phyloP scores from a whole-genome alignment of 441 rosid species.

The Isatis lusitanica region DNA sequence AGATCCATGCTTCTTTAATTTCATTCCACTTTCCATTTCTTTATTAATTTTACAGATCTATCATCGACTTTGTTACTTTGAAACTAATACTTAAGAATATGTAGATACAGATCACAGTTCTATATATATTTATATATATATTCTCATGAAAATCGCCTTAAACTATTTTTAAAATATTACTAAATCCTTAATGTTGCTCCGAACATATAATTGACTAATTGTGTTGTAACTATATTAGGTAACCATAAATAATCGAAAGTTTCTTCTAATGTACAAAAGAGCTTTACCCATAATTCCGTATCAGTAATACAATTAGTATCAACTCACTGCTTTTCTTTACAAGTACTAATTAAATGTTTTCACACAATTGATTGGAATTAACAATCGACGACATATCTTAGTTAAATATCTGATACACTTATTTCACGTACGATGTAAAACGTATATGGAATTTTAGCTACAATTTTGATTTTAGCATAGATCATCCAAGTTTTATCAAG shows the following conservation, averaged over 20 bases:
- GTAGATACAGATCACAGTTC: not conserved
- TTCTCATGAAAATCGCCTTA: not conserved
- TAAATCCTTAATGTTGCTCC: not conserved
- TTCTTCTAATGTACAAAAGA: not conserved
- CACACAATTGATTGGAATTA: not conserved
- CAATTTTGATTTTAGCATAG: not conserved
- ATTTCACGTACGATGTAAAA: too few species aligned
- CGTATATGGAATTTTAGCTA: not conserved
- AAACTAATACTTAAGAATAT: not conserved
- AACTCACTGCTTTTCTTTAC: not conserved
- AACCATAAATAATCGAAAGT: not conserved
- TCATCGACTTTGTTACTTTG: not conserved
- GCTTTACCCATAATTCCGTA: not conserved
- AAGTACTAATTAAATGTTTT: not conserved
- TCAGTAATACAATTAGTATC: not conserved
- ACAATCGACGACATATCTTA: not conserved
- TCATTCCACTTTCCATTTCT: conserved; percentile 2
- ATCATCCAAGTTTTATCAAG: not conserved
- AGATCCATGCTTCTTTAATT: conserved; percentile 9
- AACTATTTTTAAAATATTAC: not conserved
- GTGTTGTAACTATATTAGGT: not conserved
- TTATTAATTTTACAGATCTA: not conserved
- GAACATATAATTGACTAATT: not conserved
- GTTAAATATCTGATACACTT: not conserved
- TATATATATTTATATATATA: not conserved